Percentiles rank a stretch among this genome's conserved stretches.
Conservation (phyloP, 495 filamentous ascomycete genomes). For the Trichoderma orchidacearum region DNA sequence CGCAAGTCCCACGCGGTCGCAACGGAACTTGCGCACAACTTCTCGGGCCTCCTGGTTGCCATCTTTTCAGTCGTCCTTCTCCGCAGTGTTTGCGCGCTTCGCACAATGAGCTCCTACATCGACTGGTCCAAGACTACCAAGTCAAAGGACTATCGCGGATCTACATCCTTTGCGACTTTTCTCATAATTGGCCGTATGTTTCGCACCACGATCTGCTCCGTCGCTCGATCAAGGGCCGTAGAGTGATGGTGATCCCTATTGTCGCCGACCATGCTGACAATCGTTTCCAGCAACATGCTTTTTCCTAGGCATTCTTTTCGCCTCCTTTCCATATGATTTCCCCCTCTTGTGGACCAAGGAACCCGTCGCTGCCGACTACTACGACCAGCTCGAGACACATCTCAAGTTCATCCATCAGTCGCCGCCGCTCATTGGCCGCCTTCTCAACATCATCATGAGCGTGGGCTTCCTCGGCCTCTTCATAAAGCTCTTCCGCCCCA, state of each 20-base stretch:
- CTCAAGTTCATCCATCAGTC: slow-evolving; percentile 74
- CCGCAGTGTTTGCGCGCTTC: too few relatives aligned
- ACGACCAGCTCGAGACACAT: slow-evolving; percentile 71
- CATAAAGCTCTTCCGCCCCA: slow-evolving; percentile 81
- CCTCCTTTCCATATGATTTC: slow-evolving; percentile 94
- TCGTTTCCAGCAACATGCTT: slow-evolving; percentile 64
- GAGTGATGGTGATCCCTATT: background rate
- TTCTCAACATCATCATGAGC: slow-evolving; percentile 84
- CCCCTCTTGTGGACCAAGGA: slow-evolving; percentile 80
- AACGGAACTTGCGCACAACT: background rate
- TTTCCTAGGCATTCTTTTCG: slow-evolving; percentile 97
- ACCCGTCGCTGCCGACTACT: slow-evolving; percentile 49
- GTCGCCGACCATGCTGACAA: slow-evolving; percentile 5
- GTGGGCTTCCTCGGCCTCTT: slow-evolving; percentile 83
- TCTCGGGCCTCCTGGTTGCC: background rate
- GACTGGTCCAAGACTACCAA: slow-evolving; percentile 35
- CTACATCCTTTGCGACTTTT: slow-evolving; percentile 71
- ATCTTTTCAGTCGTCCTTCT: too few relatives aligned
- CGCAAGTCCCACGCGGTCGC: background rate
- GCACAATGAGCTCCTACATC: slow-evolving; percentile 23
- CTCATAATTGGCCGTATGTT: slow-evolving; percentile 85
- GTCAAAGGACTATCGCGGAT: slow-evolving; percentile 34
- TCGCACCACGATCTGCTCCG: background rate
- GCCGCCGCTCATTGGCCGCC: slow-evolving; percentile 78
- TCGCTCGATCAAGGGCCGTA: background rate